A percentile compares a stretch with the other conserved stretches of the same genome.
phyloP scores from a whole-genome alignment of 2,329 filamentous ascomycete genomes.

The Claviceps sp. region DNA sequence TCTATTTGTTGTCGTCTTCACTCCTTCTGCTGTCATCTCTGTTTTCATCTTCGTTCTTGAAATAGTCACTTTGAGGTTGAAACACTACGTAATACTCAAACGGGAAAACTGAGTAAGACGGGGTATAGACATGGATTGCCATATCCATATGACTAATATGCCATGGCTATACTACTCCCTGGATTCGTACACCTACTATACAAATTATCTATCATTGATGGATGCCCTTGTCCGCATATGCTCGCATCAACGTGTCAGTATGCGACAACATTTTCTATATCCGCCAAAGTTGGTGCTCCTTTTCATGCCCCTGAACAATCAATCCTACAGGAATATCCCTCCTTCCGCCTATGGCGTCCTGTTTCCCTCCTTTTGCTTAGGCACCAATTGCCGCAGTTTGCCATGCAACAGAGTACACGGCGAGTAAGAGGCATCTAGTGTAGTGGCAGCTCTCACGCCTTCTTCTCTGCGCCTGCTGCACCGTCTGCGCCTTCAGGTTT shows the following conservation, averaged over 20 bases:
- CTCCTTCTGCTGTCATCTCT: too few relatives aligned
- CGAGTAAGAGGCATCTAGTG: background rate
- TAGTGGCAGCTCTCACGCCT: constrained; percentile 6
- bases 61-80: too few relatives aligned
- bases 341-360: too few relatives aligned
- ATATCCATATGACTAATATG: background rate
- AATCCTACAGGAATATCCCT: background rate
- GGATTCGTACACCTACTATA: constrained; percentile 6
- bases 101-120: too few relatives aligned
- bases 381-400: background rate
- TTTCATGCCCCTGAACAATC: background rate
- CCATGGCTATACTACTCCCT: background rate
- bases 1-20: too few relatives aligned
- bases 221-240: background rate
- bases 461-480: constrained; percentile 6
- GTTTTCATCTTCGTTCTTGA: too few relatives aligned
- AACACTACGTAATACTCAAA: too few relatives aligned
- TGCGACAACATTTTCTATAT: constrained; percentile 3
- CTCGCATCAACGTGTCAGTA: background rate
- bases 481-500: constrained; percentile 4
- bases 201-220: background rate
- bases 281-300: background rate
- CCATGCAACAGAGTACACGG: background rate
- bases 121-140: background rate
- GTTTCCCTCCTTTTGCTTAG: background rate